Evolutionary conservation across 2,329 filamentous ascomycete species (phyloP).

Genomic region (Penicillium fuscoglaucum): DNA sequence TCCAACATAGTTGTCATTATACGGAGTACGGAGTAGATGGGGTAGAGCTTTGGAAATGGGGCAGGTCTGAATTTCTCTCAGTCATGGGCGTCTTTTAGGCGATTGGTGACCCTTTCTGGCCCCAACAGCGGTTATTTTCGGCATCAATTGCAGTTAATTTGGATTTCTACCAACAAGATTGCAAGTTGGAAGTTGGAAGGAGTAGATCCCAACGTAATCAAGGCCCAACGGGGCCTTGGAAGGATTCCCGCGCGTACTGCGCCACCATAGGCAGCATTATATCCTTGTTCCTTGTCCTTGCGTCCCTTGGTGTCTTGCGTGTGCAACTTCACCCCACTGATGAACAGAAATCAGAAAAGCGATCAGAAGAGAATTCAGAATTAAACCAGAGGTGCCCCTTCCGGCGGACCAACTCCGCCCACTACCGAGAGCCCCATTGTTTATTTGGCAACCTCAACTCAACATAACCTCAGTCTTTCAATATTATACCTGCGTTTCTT

Average conservation of each 20-base stretch:
- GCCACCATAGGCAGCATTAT: slow-evolving; percentile 27
- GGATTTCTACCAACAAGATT: not conserved
- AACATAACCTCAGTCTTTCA: not conserved
- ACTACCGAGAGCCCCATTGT: slow-evolving; percentile 24
- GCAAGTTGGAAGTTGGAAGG: not conserved
- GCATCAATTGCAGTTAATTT: not conserved
- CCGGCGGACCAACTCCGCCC: slow-evolving; percentile 13
- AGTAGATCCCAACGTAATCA: slow-evolving; percentile 17
- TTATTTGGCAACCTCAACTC: slow-evolving; percentile 13
- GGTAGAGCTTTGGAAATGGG: not conserved
- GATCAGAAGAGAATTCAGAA: not conserved
- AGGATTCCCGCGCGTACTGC: slow-evolving; percentile 14
- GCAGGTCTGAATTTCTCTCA: too few species aligned
- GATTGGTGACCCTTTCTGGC: not conserved
- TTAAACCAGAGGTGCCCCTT: not conserved
- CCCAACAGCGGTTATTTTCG: not conserved
- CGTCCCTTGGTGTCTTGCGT: slow-evolving; percentile 8
- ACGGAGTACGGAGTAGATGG: not conserved
- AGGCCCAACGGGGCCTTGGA: not conserved
- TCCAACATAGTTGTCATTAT: not conserved
- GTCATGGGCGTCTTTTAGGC: not conserved
- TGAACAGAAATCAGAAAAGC: not conserved
- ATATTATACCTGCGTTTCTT: slow-evolving; percentile 1
- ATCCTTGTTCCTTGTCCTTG: slow-evolving; percentile 15
- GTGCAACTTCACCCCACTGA: not conserved